Conservation (phyloP, 2,329 filamentous ascomycete species). For the Xylaria polymorpha region DNA sequence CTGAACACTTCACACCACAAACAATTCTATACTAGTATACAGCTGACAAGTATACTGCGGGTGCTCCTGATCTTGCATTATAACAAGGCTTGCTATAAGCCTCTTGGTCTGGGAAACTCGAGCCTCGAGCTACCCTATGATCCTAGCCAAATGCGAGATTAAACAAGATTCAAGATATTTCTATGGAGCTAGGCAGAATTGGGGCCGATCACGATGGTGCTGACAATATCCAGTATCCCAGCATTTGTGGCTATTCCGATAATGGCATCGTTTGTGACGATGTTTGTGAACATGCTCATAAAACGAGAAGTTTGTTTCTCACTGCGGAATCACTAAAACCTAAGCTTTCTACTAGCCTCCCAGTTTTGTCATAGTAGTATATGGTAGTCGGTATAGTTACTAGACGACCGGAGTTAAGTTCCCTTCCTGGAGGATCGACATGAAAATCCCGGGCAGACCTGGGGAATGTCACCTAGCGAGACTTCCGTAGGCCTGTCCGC, state of each 20-base stretch:
- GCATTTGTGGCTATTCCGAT: neutral
- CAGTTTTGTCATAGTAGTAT: constrained; percentile 6
- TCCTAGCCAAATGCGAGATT: neutral
- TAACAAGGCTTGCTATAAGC: neutral
- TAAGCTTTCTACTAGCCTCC: constrained; percentile 8
- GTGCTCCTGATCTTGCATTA: constrained; percentile 1
- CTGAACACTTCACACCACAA: neutral
- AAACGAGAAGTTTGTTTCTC: neutral
- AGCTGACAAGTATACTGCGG: neutral
- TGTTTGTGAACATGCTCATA: constrained; percentile 25
- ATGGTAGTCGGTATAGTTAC: constrained; percentile 14
- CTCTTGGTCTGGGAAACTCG: neutral
- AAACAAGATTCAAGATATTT: neutral
- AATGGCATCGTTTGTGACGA: constrained; percentile 13
- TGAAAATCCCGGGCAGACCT: constrained; percentile 18
- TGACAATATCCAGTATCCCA: neutral
- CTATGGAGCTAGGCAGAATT: neutral
- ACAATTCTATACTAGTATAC: neutral
- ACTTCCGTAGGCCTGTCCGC: neutral
- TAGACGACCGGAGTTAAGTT: constrained; percentile 7
- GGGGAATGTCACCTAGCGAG: constrained; percentile 9
- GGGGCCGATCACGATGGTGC: constrained; percentile 6
- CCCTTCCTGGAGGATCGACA: constrained; percentile 32
- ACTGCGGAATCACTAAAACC: constrained; percentile 5
- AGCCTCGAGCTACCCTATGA: constrained; percentile 13